Base-by-base conservation (phyloP, 441 rosid species). In the Croton laevigatus region DNA sequence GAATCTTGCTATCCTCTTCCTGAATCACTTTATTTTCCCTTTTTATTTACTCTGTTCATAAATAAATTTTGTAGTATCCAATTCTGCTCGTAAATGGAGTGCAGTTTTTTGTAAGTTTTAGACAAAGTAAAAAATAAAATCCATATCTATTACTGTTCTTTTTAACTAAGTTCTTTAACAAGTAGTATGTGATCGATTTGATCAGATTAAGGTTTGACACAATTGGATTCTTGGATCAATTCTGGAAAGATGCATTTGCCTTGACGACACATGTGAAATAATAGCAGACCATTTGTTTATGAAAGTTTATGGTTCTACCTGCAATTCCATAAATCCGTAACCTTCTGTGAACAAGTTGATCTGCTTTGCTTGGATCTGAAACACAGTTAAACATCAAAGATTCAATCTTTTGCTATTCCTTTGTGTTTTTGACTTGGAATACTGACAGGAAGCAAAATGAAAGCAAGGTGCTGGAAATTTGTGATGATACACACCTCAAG, bases 321-420 rank as follows among this genome's bases (percentile, higher is more conserved):
- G 45, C 2, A 42, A 45, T 48, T 70, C 51, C 16, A 8, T 6
- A 9, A 20, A 54, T 55, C 37, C 54, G 20, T 20, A 32, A 46
- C 34, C 62, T 23, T 0, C 45, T 16, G 6, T 64, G n/a, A 55
- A 64, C 36, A 49, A 62, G 16, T 42, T 23, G 22, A 20, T 58
- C 45, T 34, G 65, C 34, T 36, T 22, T 53, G 53, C 48, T 23
- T 66, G 70, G 54, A 66, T 66, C 17, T 12, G 20, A 12, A 20
- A 44, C 38, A 16, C 13, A 6, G 20, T 12, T 66, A 52, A 13
- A 10, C 45, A 53, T 53, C 49, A 37, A 66, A 20, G 45, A 37
- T 37, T 19, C 44, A 59, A 34, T 59, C 63, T 34, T 59, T 59
- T 14, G n/a, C 5, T 8, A 34, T 5, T 10, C 17, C 20, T 20